Conservation (phyloP, 83 land plant genomes). For the Diphasiastrum complanatum region DNA sequence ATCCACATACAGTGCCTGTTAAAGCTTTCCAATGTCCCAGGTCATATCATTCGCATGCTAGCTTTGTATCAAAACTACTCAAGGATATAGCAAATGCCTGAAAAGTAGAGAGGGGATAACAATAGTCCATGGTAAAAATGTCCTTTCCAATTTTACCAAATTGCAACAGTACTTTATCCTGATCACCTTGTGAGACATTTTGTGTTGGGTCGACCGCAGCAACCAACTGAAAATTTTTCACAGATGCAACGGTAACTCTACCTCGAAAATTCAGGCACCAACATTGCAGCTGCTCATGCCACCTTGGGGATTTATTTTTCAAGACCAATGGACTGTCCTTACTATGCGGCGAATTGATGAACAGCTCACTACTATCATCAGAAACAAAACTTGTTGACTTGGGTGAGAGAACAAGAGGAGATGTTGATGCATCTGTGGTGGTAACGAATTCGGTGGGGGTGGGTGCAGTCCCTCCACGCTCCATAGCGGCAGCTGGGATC, state of each 20-base stretch:
- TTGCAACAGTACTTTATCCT: constrained; percentile 29
- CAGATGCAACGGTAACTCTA: constrained; percentile 22
- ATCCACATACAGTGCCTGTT: no score
- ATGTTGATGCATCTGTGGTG: constrained; percentile 6
- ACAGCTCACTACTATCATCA: constrained; percentile 10
- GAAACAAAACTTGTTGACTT: constrained; percentile 13
- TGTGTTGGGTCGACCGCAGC: constrained; percentile 25
- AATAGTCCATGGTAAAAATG: constrained; percentile 34
- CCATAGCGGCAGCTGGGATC: constrained; percentile 23
- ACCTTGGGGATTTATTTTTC: constrained; percentile 23
- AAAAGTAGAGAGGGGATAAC: constrained; percentile 31
- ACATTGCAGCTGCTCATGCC: constrained; percentile 28
- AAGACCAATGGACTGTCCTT: constrained; percentile 23
- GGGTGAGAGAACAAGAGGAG: constrained; percentile 10
- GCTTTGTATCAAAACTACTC: constrained; percentile 33
- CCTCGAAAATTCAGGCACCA: constrained; percentile 29
- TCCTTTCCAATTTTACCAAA: constrained; percentile 35
- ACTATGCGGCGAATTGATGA: constrained; percentile 1
- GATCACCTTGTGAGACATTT: constrained; percentile 19
- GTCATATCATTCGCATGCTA: constrained; percentile 34
- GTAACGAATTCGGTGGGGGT: constrained; percentile 25
- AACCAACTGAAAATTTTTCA: constrained; percentile 28
- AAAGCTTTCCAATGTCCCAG: no score
- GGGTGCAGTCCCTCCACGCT: constrained; percentile 22
- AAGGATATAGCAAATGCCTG: constrained; percentile 32